Conservation (phyloP, 164 flowering plant genomes). For the Macadamia integrifolia region DNA sequence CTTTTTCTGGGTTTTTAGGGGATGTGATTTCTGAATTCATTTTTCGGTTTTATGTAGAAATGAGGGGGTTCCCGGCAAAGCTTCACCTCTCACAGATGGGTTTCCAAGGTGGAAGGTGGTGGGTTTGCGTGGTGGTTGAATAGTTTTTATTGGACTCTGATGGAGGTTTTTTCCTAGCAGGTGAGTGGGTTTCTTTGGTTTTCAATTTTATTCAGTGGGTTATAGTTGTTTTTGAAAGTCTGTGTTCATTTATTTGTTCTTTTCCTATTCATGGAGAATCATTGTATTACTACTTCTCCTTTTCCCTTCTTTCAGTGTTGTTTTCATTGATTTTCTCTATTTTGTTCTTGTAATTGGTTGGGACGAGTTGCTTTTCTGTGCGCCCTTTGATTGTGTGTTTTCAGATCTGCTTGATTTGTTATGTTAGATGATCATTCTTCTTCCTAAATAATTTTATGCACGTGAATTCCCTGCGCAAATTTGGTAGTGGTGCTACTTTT, state of each 20-base stretch:
- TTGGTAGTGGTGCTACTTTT: background rate
- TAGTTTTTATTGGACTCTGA: conserved; percentile 1
- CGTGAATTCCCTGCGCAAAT: background rate
- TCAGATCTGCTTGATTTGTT: conserved; percentile 5
- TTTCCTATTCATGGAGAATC: background rate
- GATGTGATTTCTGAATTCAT: conserved; percentile 4
- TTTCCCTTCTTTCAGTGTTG: background rate
- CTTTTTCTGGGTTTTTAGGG: background rate
- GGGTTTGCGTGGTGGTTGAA: background rate
- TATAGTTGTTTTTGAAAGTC: background rate
- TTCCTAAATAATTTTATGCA: background rate
- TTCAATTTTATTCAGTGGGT: background rate
- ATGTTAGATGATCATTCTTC: background rate
- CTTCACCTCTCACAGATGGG: background rate
- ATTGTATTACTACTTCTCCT: too few species aligned
- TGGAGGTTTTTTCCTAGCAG: conserved; percentile 4
- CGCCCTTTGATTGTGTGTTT: background rate
- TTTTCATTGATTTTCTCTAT: background rate
- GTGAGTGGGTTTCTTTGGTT: conserved; percentile 4
- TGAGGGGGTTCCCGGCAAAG: conserved; percentile 1
- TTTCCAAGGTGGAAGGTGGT: background rate
- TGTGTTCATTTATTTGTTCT: background rate
- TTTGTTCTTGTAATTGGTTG: background rate
- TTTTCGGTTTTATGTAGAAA: conserved; percentile 7
- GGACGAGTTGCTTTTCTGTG: background rate